Evolutionary conservation across 2,329 filamentous ascomycete genomes (phyloP), one percentile per base, ranked within the genome.

Genomic region (Colletotrichum sojae): DNA sequence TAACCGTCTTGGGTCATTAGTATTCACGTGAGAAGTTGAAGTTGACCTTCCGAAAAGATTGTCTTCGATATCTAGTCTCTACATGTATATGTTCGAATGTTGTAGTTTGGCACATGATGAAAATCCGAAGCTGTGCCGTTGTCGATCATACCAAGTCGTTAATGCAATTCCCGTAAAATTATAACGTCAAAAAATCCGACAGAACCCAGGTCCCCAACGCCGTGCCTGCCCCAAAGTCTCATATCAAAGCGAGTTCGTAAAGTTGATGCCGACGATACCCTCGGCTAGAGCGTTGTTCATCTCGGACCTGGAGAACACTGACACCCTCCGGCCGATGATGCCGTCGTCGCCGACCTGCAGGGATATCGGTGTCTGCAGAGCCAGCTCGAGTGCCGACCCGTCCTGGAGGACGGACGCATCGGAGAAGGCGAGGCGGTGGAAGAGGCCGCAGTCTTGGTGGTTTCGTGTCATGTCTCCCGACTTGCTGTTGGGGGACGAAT

Each of bases 221-320:
- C 3, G 5, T 48, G 15, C 10, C 10, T 36, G 9, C 9, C 31
- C 31, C 2, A 36, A 10, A 36, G 6, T 36, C 2, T 4, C 10
- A 6, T 20, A 13, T 53, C 22, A 66, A 10, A 61, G 27, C 0
- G 51, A 56, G 27, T 31, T 61, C 9, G 69, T 31, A 51, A 70
- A 80, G 48, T 86, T 86, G 73, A 84, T 85, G 1, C 84, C 84
- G 5, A 86, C 82, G n/a, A 86, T 84, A 0, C 84, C 84, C 70
- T 86, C 84, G 0, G 84, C 84, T 4, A 85, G 70, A 0, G 83
- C 77, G 5, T 72, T 71, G 12, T 78, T 78, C 71, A 62, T 69
- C 0, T 62, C 54, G 0, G 71, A 63, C 0, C 74, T 71, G 0
- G 77, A 76, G 36, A 77, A 78, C 0, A 86, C 60, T 0, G 84